Evolutionary conservation across 371 early-diverging fungal species (phyloP), one percentile per base, ranked within the genome.

Genomic region (Mortierella sp.): DNA sequence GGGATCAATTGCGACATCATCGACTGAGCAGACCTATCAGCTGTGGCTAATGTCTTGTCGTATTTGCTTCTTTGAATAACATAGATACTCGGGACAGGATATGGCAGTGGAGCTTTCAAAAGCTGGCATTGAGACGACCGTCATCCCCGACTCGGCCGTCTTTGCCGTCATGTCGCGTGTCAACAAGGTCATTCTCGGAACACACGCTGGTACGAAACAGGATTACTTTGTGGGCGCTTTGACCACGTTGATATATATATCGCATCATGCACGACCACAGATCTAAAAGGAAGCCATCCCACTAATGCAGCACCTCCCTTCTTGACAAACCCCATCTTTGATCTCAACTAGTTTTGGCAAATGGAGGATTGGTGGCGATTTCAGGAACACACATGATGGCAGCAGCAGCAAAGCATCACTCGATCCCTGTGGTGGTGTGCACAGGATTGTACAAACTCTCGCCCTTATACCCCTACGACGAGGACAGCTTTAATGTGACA

Each of bases 141-240:
- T 98, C 19, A 95, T 99, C 63, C 93, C 97, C 6, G 99, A 98
- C 81, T 93, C 97, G 8, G 98, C 98, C 1, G 94, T 97, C 16
- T 98, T 97, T 93, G 98, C 98, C 4, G 94, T 98, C 75, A 98
- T 99, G 98, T 95, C 98, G 71, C 94, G 98, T 70, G 98, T 98
- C 28, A 97, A 98, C 92, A 99, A 98, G 90, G 98, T 99, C 38
- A 97, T 99, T 38, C 87, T 99, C 63, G 98, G 98, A 28, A 94
- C 97, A 0, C 97, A 98, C 80, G 97, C 97, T 45, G 95, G 95
- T 94, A 91, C 75, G 79, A 38, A 38, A 5, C 42, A 38, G 42
- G 42, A 38, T 38, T 5, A 38, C 5, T 38, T 38, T 38, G 79
- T 73, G 48, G 9, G 48, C 48, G 48, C 48, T 11, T 48, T 48